Evolutionary conservation across 2,329 filamentous ascomycete species (phyloP), one percentile per base, ranked within the genome.

Genomic region (Clarireedia homoeocarpa): DNA sequence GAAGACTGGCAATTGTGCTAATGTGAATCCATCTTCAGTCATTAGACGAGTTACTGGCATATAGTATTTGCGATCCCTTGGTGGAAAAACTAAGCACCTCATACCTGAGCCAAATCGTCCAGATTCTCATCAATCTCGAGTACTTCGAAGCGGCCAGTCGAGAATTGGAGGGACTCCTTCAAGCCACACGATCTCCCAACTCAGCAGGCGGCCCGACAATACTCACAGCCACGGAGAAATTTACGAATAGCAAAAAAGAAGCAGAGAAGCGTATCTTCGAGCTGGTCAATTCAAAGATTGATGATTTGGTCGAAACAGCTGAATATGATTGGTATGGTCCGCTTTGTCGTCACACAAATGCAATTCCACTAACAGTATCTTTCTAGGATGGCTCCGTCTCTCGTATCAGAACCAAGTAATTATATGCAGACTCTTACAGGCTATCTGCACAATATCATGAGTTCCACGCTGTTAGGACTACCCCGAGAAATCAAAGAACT

Each of bases 191-290:
- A 50, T 91, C 89, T 6, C 90, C 89, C 5, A 85, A 84, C 12
- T 89, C 88, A 1, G 86, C 88, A 2, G 88, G 89, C 3, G 90
- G 89, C 0, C 87, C 90, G 0, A 82, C 96, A 55, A 83, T 84
- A 4, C 77, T 97, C 5, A 81, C 80, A 26, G 94, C 95, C 0
- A 97, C 94, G 0, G 86, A 90, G 62, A 82, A 89, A 58, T 99
- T 99, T 71, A 81, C 84, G 42, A 85, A 81, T 65, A 91, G 95
- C 69, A 96, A 96, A 73, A 96, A 97, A 74, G 91, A 88, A 1
- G 94, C 94, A 0, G 92, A 96, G 69, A 96, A 96, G 73, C 87
- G 95, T 36, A 97, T 99, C 57, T 99, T 99, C 68, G 95, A 99
- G 72, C 81, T 99, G 0, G 94, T 99, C 61, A 97, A 99, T 73